A percentile compares a stretch with the other conserved stretches of the same genome.
These are phyloP conservation scores for Eucalyptus lansdowneana DNA, from an alignment of 345 rosid genomes.

Conservation along the genomic window DNA sequence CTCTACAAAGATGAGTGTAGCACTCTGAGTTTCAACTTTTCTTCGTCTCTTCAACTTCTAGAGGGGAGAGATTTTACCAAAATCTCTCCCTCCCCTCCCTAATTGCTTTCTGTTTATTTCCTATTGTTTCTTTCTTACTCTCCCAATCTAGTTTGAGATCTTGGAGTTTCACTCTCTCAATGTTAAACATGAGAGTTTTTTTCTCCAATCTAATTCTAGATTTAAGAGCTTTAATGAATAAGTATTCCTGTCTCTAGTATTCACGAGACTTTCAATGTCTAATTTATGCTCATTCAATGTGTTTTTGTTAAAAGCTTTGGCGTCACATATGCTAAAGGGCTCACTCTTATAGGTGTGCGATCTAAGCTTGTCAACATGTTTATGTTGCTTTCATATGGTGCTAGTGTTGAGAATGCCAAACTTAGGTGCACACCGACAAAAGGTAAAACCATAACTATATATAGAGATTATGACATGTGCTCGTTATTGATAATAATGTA, in stretches of 20 bases:
- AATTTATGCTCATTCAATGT: neutral
- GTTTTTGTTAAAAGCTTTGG: neutral
- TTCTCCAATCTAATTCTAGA: neutral
- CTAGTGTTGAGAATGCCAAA: neutral
- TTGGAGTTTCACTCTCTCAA: neutral
- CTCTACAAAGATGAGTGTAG: neutral
- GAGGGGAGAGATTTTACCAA: neutral
- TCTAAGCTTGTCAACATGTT: fast-evolving
- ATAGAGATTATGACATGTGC: fast-evolving
- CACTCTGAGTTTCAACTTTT: neutral
- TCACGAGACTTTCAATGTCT: neutral
- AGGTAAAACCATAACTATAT: neutral
- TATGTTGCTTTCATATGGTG: neutral
- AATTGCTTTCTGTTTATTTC: neutral
- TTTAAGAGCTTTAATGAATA: neutral
- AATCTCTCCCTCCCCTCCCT: neutral
- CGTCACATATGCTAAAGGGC: fast-evolving
- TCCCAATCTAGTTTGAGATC: neutral
- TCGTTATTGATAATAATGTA: neutral
- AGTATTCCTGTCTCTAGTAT: fast-evolving
- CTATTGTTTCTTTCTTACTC: neutral
- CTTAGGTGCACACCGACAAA: neutral
- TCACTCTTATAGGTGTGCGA: neutral
- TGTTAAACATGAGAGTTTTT: neutral
- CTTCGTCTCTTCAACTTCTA: neutral